These are phyloP conservation scores for Clonostachys solani DNA, from an alignment of 2,329 filamentous ascomycete species.

Conservation along the genomic window DNA sequence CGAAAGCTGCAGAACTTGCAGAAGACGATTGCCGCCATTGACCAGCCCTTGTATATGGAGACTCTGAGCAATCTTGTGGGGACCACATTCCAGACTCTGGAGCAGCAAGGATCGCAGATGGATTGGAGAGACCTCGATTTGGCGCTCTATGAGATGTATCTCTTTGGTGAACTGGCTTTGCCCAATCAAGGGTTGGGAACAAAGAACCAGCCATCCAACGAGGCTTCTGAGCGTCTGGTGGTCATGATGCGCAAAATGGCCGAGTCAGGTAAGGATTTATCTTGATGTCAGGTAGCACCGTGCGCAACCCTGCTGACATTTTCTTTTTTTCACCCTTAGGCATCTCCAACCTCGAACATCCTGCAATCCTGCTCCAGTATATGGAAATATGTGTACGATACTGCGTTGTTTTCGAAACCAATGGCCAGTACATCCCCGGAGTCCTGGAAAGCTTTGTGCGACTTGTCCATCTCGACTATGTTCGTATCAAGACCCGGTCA, in stretches of 20 bases:
- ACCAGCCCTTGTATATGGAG: conserved; percentile 84
- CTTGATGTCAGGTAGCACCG: background rate
- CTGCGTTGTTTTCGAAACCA: conserved; percentile 84
- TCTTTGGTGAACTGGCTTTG: conserved; percentile 92
- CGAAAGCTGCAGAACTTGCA: conserved; percentile 88
- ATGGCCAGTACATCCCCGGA: conserved; percentile 75
- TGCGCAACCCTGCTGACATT: background rate
- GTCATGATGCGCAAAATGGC: conserved; percentile 97
- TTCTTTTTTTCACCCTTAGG: conserved; percentile 42
- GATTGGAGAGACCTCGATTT: conserved; percentile 96
- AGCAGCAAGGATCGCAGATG: conserved; percentile 68
- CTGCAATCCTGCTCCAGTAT: conserved; percentile 89
- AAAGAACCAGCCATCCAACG: conserved; percentile 77
- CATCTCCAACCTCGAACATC: conserved; percentile 81
- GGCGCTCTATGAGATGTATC: conserved; percentile 89
- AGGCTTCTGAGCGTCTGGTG: conserved; percentile 76
- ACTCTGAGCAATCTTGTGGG: conserved; percentile 85
- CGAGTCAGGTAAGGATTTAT: conserved; percentile 65
- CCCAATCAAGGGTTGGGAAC: conserved; percentile 81
- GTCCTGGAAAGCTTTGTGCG: conserved; percentile 90
- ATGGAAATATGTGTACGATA: conserved; percentile 99
- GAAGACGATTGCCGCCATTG: conserved; percentile 85
- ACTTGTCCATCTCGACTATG: conserved; percentile 82
- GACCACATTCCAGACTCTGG: conserved; percentile 77
- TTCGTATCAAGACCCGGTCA: conserved; percentile 82